Conservation (phyloP, 2,329 filamentous ascomycete genomes). For the Aspergillus tanneri region DNA sequence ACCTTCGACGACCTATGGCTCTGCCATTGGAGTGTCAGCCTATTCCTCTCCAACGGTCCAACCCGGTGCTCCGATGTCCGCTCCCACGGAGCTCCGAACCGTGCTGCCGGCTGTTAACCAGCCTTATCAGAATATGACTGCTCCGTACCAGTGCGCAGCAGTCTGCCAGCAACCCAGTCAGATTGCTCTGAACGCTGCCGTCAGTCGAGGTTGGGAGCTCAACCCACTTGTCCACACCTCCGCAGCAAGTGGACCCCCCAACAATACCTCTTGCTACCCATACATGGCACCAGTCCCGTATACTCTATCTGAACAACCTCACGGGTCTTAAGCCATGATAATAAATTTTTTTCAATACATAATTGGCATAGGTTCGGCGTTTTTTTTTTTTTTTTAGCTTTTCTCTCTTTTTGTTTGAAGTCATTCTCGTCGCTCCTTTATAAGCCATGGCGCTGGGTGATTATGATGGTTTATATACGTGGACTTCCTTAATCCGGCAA, state of each 20-base stretch:
- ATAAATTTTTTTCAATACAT: conserved; percentile 10
- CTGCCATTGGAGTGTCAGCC: conserved; percentile 43
- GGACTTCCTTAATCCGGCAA: conserved; percentile 24
- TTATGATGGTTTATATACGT: conserved; percentile 24
- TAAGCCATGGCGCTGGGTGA: conserved; percentile 25
- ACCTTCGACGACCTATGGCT: conserved; percentile 45
- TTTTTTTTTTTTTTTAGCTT: conserved; percentile 12
- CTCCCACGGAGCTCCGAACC: conserved; percentile 40
- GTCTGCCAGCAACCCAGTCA: conserved; percentile 32
- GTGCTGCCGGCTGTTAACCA: conserved; percentile 33
- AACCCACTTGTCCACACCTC: conserved; percentile 30
- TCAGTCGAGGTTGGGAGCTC: conserved; percentile 41
- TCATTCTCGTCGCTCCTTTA: conserved; percentile 33
- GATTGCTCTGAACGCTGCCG: conserved; percentile 32
- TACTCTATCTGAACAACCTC: conserved; percentile 29
- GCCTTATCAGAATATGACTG: conserved; percentile 32
- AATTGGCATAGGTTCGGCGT: conserved; percentile 19
- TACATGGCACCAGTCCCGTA: conserved; percentile 38
- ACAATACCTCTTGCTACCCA: conserved; percentile 28
- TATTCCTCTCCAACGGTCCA: conserved; percentile 46
- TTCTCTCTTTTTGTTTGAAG: conserved; percentile 2
- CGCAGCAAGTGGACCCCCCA: conserved; percentile 29
- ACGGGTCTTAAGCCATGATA: conserved; percentile 23
- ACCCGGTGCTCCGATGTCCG: conserved; percentile 27
- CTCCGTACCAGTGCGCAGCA: conserved; percentile 34